phyloP scores from a whole-genome alignment of 345 rosid species.

The Populus deltoides region DNA sequence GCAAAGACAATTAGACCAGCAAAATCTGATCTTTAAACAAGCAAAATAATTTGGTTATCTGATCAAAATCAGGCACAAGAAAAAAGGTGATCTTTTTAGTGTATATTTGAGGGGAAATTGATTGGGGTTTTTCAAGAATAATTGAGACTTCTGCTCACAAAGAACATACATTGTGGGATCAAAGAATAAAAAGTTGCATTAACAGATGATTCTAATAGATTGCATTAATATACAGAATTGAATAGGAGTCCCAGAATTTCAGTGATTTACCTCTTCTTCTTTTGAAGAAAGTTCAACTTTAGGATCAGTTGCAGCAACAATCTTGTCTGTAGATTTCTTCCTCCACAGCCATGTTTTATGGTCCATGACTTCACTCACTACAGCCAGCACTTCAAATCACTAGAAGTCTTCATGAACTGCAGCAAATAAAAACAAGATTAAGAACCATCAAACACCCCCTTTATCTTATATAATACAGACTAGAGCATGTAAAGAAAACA shows the following conservation, averaged over 20 bases:
- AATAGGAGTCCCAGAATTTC: neutral
- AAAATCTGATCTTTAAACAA: too few species aligned
- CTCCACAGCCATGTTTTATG: constrained; percentile 80
- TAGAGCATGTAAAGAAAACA: neutral
- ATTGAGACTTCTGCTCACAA: neutral
- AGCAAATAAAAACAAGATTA: neutral
- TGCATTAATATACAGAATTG: neutral
- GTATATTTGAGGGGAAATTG: neutral
- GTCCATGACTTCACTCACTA: constrained; percentile 48
- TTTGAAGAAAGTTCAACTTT: constrained; percentile 32
- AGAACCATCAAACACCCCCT: neutral
- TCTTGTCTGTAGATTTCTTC: constrained; percentile 70
- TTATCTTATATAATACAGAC: neutral
- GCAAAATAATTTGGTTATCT: neutral
- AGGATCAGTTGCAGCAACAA: constrained; percentile 32
- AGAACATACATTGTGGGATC: neutral
- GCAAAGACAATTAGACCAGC: neutral
- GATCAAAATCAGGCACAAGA: neutral
- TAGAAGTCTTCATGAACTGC: constrained; percentile 21
- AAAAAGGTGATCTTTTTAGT: neutral
- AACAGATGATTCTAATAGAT: neutral
- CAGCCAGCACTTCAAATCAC: neutral
- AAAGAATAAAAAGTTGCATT: neutral
- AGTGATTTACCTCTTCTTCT: constrained; percentile 52
- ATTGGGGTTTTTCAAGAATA: neutral